Percentiles rank a stretch among this genome's conserved stretches.
Conservation (phyloP, 208 protist genomes). For the Wallacemonas rigidus region DNA sequence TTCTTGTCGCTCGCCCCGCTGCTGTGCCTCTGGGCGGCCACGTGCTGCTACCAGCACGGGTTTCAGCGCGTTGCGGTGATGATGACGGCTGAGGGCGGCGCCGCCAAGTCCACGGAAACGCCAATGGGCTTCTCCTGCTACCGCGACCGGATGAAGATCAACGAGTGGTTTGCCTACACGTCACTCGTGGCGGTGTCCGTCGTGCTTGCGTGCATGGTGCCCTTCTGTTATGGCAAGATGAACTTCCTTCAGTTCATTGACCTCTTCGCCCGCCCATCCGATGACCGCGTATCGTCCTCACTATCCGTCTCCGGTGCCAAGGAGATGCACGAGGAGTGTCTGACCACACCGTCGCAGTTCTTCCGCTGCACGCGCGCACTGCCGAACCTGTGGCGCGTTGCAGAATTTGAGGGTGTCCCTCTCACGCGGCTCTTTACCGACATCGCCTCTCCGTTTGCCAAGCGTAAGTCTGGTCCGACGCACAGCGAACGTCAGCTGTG, state of each 20-base stretch:
- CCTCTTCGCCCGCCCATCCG: constrained; percentile 28
- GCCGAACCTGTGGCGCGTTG: constrained; percentile 35
- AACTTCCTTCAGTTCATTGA: constrained; percentile 35
- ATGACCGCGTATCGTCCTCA: background rate
- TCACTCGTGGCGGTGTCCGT: constrained; percentile 14
- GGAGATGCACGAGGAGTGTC: constrained; percentile 30
- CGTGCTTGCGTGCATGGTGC: constrained; percentile 25
- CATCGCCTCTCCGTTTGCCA: constrained; percentile 23
- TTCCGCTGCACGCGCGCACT: constrained; percentile 30
- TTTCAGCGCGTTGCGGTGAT: constrained; percentile 46
- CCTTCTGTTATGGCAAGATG: constrained; percentile 34
- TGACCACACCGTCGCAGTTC: constrained; percentile 3
- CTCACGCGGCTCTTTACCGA: constrained; percentile 27
- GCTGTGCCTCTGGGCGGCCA: constrained; percentile 33
- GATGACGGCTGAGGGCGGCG: constrained; percentile 10
- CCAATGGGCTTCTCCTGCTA: constrained; percentile 53
- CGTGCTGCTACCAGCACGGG: constrained; percentile 41
- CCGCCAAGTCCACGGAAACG: background rate
- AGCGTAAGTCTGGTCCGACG: constrained; percentile 8
- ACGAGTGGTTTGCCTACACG: constrained; percentile 26
- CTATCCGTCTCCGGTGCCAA: constrained; percentile 33
- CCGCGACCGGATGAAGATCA: constrained; percentile 35
- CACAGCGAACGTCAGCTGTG: constrained; percentile 30
- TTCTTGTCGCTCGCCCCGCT: constrained; percentile 25
- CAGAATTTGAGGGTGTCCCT: constrained; percentile 44